Evolutionary conservation across 768 basidiomycete genomes (phyloP), one percentile per base, ranked within the genome.

Genomic region (Phlegmacium glaucopus): DNA sequence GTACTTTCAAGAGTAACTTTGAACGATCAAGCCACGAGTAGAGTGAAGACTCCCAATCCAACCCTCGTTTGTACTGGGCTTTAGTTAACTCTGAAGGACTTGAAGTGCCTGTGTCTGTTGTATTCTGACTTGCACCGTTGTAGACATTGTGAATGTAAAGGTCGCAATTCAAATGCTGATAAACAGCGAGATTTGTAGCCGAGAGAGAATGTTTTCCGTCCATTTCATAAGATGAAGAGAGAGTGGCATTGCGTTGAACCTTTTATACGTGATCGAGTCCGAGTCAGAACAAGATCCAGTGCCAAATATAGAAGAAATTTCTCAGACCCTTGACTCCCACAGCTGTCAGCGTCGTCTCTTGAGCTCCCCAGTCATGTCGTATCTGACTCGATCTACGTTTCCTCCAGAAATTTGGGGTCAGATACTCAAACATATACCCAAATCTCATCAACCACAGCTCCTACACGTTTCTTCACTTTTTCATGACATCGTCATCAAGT

Each of bases 161-260:
- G 46, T 77, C 72, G 51, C 77, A 78, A 48, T 65, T 67, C 45
- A 71, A 60, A 49, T 78, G 74, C 53, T 77, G 72, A 47, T 76
- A 62, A 9, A 58, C 62, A 30, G 75, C 75, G 28, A 77, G 66
- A 48, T 74, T 72, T 5, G 77, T 77, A 8, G 75, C 75, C 13
- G 75, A 71, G n/a, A 77, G 58, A 44, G 68, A 62, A 18, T 58
- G 57, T 52, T 60, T 63, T 45, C 44, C 39, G 30, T 39, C 54
- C 70, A 71, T 68, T 42, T 47, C 45, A 22, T 42, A 17, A 13
- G 18, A 34, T 28, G 51, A 39, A 40, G 42, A 29, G 4, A 25
- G 11, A 29, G 15, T 42, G 39, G 45, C 43, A 44, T 44, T 22
- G 22, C 5, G 17, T 27, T 37, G 25, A 15, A 26, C 18, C 37